Base-by-base conservation (phyloP, 139 green algal species). In the Chlamydomonas asymmetrica region DNA sequence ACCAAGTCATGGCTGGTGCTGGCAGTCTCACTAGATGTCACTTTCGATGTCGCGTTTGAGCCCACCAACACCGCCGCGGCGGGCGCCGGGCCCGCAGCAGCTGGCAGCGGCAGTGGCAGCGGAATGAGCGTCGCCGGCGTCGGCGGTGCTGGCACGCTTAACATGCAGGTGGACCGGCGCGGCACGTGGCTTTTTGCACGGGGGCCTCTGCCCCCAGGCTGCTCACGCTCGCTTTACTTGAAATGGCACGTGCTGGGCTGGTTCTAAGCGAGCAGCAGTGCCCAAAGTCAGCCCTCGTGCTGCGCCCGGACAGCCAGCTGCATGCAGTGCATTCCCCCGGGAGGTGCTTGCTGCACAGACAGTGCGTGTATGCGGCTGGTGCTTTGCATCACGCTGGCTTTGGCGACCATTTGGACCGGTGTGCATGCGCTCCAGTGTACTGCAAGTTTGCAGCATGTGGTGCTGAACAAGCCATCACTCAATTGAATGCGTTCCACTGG, bases 171-270 rank as follows among this genome's bases (percentile, higher is more conserved):
- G 62, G 48, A 35, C 39, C 45, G 63, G 37, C 22, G 3, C 34
- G 73, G 73, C 5, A 59, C 38, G 2, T 79, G 73, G 73, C 52
- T 79, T 37, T n/a, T 73, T 27, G 73, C 63, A n/a, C 62, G 73
- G 5, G 73, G 73, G 20, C 73, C 73, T 38, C 63, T 79, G 73
- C 73, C 73, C 6, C 31, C 20, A 18, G 73, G 73, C 2, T n/a
- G 23, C 23, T 22, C 22, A 20, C 16, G 34, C 16, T 54, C 5
- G 20, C 73, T 79, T 20, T 40, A 72, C 50, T n/a, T n/a, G 5
- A 37, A 25, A 3, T 79, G 73, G 73, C 45, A 45, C 5, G 3
- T 79, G 25, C 13, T 79, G 27, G 63, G 18, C 13, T 72, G 62
- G 73, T 79, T 52, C 25, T 73, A 29, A 61, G 4, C 39, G n/a